phyloP scores from a whole-genome alignment of 306 rosid species.

The Citrullus mucosospermus region DNA sequence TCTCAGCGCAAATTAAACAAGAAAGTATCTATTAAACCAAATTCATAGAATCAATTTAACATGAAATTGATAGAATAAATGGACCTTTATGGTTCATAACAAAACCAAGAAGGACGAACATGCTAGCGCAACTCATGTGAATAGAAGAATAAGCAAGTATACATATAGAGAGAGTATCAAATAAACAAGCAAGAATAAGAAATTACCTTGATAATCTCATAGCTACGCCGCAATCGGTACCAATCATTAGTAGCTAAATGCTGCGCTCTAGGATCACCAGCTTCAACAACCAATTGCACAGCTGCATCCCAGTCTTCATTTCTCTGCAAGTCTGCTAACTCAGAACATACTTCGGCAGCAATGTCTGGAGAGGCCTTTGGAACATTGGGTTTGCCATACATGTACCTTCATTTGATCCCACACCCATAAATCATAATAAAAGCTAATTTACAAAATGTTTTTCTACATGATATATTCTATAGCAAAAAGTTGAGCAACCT shows the following conservation, averaged over 20 bases:
- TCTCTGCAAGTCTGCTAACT: conserved; percentile 53
- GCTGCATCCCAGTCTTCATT: conserved; percentile 69
- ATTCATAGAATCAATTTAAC: not conserved
- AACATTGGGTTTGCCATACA: conserved; percentile 90
- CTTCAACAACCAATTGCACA: conserved; percentile 75
- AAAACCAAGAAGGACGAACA: not conserved
- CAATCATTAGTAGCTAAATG: conserved; percentile 56
- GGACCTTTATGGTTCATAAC: not conserved
- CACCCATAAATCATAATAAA: not conserved
- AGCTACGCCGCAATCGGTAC: conserved; percentile 81
- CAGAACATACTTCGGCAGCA: conserved; percentile 43
- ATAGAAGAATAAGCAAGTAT: not conserved
- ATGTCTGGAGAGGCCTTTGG: conserved; percentile 63
- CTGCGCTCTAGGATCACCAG: conserved; percentile 76
- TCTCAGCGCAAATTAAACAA: not conserved
- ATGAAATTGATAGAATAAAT: not conserved
- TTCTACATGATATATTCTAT: not conserved
- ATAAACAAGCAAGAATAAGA: not conserved
- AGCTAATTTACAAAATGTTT: not conserved
- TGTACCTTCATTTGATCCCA: conserved; percentile 37
- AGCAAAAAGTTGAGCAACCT: not conserved
- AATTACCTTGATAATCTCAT: conserved; percentile 74
- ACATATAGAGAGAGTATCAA: not conserved
- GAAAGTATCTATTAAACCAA: not conserved
- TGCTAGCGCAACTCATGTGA: not conserved